Evolutionary conservation across 805 yeast genomes (phyloP).

Genomic region (Kazachstania psychrophila): DNA sequence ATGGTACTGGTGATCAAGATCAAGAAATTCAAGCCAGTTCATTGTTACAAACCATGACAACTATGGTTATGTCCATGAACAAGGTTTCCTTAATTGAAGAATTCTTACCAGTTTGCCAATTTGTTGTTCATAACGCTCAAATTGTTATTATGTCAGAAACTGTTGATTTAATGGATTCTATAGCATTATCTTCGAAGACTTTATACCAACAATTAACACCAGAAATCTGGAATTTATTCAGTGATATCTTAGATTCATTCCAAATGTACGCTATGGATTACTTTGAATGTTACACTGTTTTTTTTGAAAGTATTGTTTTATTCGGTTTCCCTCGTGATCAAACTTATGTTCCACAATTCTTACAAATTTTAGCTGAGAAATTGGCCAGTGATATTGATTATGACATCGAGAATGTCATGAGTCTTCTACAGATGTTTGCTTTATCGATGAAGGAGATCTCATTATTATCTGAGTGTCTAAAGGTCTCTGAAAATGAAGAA

Average conservation of each 20-base stretch:
- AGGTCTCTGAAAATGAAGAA: conserved; percentile 26
- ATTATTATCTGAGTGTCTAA: conserved; percentile 19
- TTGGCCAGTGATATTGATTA: conserved; percentile 31
- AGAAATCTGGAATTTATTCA: conserved; percentile 43
- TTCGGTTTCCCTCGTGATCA: conserved; percentile 39
- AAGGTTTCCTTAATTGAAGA: conserved; percentile 44
- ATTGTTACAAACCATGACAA: conserved; percentile 58
- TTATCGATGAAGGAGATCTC: conserved; percentile 28
- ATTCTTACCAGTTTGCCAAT: conserved; percentile 49
- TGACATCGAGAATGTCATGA: conserved; percentile 32
- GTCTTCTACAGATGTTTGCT: conserved; percentile 25
- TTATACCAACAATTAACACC: conserved; percentile 40
- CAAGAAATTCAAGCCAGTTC: conserved; percentile 64
- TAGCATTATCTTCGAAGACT: conserved; percentile 40
- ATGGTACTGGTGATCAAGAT: conserved; percentile 39
- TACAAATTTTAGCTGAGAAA: conserved; percentile 22
- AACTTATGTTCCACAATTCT: conserved; percentile 21
- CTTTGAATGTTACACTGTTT: conserved; percentile 47
- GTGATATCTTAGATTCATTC: conserved; percentile 42
- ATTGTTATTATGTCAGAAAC: conserved; percentile 53
- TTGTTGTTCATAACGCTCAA: conserved; percentile 49
- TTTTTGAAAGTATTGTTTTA: conserved; percentile 45
- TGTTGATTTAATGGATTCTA: conserved; percentile 53
- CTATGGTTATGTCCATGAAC: conserved; percentile 62
- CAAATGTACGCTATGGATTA: conserved; percentile 53